phyloP scores from a whole-genome alignment of 1,284 basidiomycete genomes.

The Moesziomyces parantarcticus region DNA sequence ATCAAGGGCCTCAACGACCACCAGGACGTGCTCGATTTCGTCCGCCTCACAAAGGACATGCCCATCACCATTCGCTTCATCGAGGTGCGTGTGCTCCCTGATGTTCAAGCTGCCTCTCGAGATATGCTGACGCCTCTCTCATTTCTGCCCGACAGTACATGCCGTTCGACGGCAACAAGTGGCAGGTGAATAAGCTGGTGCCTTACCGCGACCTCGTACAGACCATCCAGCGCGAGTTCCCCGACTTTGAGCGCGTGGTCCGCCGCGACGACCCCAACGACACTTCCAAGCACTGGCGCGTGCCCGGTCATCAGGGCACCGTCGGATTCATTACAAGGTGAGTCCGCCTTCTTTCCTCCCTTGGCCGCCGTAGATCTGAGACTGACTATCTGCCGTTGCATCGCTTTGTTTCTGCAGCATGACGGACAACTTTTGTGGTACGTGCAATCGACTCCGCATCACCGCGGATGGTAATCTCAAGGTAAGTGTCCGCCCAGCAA shows the following conservation, averaged over 20 bases:
- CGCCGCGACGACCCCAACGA: conserved; percentile 76
- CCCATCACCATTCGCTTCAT: conserved; percentile 83
- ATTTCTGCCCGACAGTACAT: conserved; percentile 73
- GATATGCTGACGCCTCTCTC: conserved; percentile 1
- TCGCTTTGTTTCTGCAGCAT: conserved; percentile 37
- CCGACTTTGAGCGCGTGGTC: conserved; percentile 36
- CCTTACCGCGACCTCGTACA: conserved; percentile 51
- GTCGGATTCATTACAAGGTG: conserved; percentile 79
- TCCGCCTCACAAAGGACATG: conserved; percentile 77
- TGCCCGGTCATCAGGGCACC: conserved; percentile 78
- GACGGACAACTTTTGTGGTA: conserved; percentile 87
- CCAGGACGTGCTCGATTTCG: conserved; percentile 79
- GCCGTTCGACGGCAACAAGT: conserved; percentile 86
- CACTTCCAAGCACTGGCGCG: conserved; percentile 81
- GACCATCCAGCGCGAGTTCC: conserved; percentile 38
- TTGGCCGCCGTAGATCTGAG: not conserved
- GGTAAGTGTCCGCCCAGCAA: too few relatives aligned
- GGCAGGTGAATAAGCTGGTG: conserved; percentile 84
- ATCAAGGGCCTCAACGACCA: conserved; percentile 81
- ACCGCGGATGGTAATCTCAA: conserved; percentile 91
- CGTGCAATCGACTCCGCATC: conserved; percentile 83
- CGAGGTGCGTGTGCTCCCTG: conserved; percentile 69
- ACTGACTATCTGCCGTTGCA: not conserved
- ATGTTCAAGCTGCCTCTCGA: not conserved
- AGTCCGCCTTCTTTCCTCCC: not conserved